Base-by-base conservation (phyloP, 1,139 yeast genomes). In the Groenewaldozyma sp. region DNA sequence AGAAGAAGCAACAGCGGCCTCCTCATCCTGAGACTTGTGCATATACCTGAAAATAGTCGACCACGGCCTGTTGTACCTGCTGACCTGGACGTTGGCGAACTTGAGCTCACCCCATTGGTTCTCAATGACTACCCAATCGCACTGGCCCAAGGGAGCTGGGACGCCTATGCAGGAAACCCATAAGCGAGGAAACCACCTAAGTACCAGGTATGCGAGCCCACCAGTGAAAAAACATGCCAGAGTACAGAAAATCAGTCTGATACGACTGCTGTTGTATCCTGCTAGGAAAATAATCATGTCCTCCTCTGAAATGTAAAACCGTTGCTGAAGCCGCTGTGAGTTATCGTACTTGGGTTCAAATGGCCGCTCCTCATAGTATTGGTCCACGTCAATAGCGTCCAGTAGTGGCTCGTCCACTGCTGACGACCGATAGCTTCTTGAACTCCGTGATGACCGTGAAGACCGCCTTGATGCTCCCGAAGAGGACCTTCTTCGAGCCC, bases 271-370 rank as follows among this genome's bases (percentile, higher is more conserved):
- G 40, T 63, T 64, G 58, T 83, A 91, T 2, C 97, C 98, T 0
- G 96, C 97, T 49, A 91, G 82, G 45, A 94, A 95, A 44, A 93
- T 74, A 16, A 88, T 91, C 55, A 91, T 66, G 63, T 91, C 99
- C 56, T 91, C 98, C 59, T 93, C 97, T 0, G 95, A 91, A 47
- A 93, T 74, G 59, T 91, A 91, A 58, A 82, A 86, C 40, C 96
- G 70, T 61, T 91, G 98, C 31, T 51, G 53, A 11, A 38, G 37
- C 18, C 47, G 34, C 24, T 42, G 39, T 6, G 54, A 46, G 11
- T 39, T 33, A 10, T 29, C 22, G 33, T 45, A 45, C 3, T 14
- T 29, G 5, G 33, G 33, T 18, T 29, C 22, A 18, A 29, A 29
- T 6, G 33, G 33, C 33, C 17, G 33, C 10, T 14, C 7, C 18